Percentiles rank a stretch among this genome's conserved stretches.
These are phyloP conservation scores for Pseudopithomyces maydicus DNA, from an alignment of 2,329 filamentous ascomycete genomes.

Conservation along the genomic window DNA sequence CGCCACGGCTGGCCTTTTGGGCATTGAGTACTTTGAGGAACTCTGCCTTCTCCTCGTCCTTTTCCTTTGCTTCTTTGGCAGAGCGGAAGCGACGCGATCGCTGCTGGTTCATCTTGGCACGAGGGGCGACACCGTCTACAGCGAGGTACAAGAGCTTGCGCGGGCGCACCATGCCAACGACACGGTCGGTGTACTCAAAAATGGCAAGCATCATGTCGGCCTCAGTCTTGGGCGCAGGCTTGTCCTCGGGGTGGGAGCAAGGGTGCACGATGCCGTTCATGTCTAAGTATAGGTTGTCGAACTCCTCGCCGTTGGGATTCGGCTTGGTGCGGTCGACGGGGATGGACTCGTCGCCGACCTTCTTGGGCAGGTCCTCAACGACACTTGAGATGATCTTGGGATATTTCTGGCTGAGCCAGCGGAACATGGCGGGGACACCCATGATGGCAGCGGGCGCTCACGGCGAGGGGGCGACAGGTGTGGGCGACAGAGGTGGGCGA, in stretches of 20 bases:
- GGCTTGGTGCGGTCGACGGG: constrained; percentile 83
- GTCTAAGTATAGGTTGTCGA: constrained; percentile 96
- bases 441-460: constrained; percentile 56
- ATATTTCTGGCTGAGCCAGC: constrained; percentile 96
- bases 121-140: constrained; percentile 94
- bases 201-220: constrained; percentile 99
- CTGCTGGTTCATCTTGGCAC: constrained; percentile 99
- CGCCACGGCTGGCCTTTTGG: constrained; percentile 61
- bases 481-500: neutral
- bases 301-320: constrained; percentile 97
- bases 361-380: constrained; percentile 80
- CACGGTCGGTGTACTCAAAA: constrained; percentile 97
- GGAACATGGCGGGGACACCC: constrained; percentile 94
- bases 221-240: constrained; percentile 87
- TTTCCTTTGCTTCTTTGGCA: constrained; percentile 91
- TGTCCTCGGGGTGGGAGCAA: constrained; percentile 95
- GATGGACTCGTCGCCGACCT: constrained; percentile 81
- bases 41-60: constrained; percentile 88
- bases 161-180: constrained; percentile 97
- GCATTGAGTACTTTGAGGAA: constrained; percentile 82
- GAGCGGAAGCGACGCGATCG: constrained; percentile 93
- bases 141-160: constrained; percentile 97
- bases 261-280: constrained; percentile 99
- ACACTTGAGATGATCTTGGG: constrained; percentile 96
- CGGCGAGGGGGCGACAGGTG: constrained; percentile 12